Base-by-base conservation (phyloP, 164 flowering plant species). In the Piper longum region DNA sequence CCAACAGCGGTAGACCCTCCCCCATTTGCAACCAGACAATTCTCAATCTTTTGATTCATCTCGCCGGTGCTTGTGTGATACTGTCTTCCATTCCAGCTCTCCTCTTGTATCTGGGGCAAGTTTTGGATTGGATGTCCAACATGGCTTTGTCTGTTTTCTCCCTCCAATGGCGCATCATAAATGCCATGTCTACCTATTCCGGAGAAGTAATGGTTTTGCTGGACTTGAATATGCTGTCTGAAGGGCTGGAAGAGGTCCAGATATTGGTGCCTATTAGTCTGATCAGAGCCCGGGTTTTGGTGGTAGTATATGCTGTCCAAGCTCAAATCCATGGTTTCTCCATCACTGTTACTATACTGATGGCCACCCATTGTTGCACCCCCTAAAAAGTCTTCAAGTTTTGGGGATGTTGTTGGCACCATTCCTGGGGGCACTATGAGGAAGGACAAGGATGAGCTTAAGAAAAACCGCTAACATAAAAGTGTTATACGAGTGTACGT, bases 351-450 rank as follows among this genome's bases (percentile, higher is more conserved):
- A 26, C 36, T 26, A 26, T 26, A 26, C 36, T 26, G 36, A 26
- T 26, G 36, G 36, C 1, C 36, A 26, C 72, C 84, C 81, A 83
- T 75, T 41, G 83, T 75, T 70, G 91, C 78, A 73, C 81, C 81
- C 17, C 95, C 91, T 2, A 91, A 72, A 65, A 91, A 91, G 69
- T 91, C 82, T 72, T 89, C 98, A n/a, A 89, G 84, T 62, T 92
- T 92, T 52, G 87, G 85, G 36, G 81, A 68, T 41, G 87, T 78
- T 73, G 64, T 68, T 36, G 81, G 80, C 14, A 83, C 81, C 83
- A 90, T 69, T 41, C 77, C 91, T 87, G 62, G 54, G 71, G 14
- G 51, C 57, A 60, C 7, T 18, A 54, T 43, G 61, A 18, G n/a
- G 58, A 16, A 26, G 12, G 56, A 18, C 9, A 43, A 41, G 40